These are phyloP conservation scores for Alternaria triticina DNA, from an alignment of 2,329 filamentous ascomycete genomes.

Conservation along the genomic window DNA sequence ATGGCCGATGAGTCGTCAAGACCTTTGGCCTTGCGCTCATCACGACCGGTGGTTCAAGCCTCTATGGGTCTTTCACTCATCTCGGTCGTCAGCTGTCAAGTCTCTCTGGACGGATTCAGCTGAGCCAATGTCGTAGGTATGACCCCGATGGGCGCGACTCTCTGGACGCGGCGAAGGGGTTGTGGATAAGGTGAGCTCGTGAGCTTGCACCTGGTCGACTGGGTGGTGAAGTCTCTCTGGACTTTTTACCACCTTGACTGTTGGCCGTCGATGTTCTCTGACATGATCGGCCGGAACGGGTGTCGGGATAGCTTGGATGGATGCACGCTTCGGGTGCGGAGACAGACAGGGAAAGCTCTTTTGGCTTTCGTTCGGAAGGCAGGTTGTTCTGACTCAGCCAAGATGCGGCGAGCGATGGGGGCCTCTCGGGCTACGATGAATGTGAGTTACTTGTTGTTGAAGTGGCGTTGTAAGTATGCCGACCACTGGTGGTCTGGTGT, in stretches of 20 bases:
- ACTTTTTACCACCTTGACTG: fast-evolving
- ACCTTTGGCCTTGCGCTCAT: neutral
- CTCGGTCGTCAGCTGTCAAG: neutral
- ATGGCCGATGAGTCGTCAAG: neutral
- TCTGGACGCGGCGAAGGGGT: neutral
- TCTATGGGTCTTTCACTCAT: neutral
- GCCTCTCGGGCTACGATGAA: neutral
- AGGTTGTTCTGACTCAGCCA: fast-evolving
- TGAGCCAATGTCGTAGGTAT: neutral
- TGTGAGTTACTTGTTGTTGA: neutral
- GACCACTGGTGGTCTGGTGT: neutral
- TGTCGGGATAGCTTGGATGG: neutral
- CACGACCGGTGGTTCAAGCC: neutral
- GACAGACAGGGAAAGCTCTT: fast-evolving
- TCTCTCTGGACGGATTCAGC: neutral
- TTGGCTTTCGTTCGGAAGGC: neutral
- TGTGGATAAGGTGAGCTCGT: neutral
- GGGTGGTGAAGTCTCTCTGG: neutral
- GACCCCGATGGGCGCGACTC: neutral
- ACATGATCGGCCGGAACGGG: neutral
- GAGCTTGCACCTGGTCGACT: neutral
- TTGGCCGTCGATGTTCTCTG: neutral
- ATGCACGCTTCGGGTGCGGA: neutral
- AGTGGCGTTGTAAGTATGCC: fast-evolving
- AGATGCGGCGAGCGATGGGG: neutral